Evolutionary conservation across 768 basidiomycete species (phyloP).

Genomic region (Suillus plorans): DNA sequence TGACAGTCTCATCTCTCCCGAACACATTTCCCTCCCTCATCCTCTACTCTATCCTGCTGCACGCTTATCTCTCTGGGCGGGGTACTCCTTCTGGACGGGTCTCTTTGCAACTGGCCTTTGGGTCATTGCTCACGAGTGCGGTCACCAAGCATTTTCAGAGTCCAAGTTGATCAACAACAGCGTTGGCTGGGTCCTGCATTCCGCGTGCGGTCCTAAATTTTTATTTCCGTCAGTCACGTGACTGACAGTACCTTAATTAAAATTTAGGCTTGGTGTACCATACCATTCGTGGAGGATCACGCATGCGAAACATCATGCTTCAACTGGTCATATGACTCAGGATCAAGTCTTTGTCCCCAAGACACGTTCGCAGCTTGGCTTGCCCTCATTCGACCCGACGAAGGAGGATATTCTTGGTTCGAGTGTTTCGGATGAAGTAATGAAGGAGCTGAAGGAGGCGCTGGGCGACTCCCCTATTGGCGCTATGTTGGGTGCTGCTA

Average conservation of each 20-base stretch:
- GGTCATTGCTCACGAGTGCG: constrained; percentile 94
- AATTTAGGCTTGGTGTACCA: constrained; percentile 78
- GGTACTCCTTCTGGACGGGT: constrained; percentile 81
- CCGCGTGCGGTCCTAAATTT: constrained; percentile 53
- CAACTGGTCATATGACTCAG: constrained; percentile 88
- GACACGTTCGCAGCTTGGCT: constrained; percentile 72
- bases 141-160: constrained; percentile 95
- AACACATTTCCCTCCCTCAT: constrained; percentile 52
- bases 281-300: constrained; percentile 97
- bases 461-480: constrained; percentile 89
- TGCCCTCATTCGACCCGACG: constrained; percentile 67
- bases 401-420: constrained; percentile 65
- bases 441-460: constrained; percentile 78
- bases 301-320: constrained; percentile 94
- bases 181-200: constrained; percentile 92
- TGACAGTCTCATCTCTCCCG: constrained; percentile 61
- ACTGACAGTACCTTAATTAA: constrained; percentile 30
- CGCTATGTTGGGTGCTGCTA: constrained; percentile 49
- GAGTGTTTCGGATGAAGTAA: constrained; percentile 63
- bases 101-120: constrained; percentile 91
- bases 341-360: constrained; percentile 95
- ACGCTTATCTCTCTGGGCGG: constrained; percentile 68
- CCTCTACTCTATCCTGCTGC: constrained; percentile 62
- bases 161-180: constrained; percentile 89
- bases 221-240: constrained; percentile 20